Conservation (phyloP, 2,329 filamentous ascomycete genomes). For the Hypoxylon rubiginosum region DNA sequence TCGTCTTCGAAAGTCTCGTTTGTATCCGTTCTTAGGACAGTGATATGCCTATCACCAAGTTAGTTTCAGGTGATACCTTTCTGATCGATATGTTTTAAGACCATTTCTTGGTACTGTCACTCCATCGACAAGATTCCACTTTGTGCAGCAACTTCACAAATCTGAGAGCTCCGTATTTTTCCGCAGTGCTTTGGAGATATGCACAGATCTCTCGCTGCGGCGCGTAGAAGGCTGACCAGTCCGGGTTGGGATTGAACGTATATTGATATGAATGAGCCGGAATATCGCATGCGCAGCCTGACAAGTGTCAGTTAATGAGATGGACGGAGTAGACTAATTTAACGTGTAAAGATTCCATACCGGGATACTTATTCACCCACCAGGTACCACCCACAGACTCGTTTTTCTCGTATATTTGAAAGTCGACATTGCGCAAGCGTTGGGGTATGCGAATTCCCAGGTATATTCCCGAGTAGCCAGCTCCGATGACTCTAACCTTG, state of each 20-base stretch:
- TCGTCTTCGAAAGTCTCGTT: conserved; percentile 57
- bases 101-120: conserved; percentile 57
- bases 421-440: conserved; percentile 52
- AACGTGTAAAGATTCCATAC: conserved; percentile 32
- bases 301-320: conserved; percentile 17
- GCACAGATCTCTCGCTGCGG: conserved; percentile 62
- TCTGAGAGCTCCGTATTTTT: conserved; percentile 61
- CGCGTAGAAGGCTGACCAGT: conserved; percentile 67
- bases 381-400: conserved; percentile 56
- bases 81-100: conserved; percentile 14
- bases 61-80: not conserved
- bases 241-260: conserved; percentile 67
- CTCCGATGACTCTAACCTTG: conserved; percentile 54
- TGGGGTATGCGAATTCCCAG: conserved; percentile 53
- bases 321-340: not conserved
- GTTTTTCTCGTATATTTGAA: conserved; percentile 54
- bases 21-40: conserved; percentile 53
- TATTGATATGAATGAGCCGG: conserved; percentile 68
- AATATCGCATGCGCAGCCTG: conserved; percentile 53
- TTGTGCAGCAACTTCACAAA: conserved; percentile 61
- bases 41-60: conserved; percentile 49
- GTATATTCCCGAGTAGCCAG: conserved; percentile 55
- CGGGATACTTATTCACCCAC: conserved; percentile 56
- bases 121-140: conserved; percentile 58
- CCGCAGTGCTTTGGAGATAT: conserved; percentile 63